These are phyloP conservation scores for Paramecium pentaurelia DNA, from an alignment of 73 alveolate species.

Conservation along the genomic window DNA sequence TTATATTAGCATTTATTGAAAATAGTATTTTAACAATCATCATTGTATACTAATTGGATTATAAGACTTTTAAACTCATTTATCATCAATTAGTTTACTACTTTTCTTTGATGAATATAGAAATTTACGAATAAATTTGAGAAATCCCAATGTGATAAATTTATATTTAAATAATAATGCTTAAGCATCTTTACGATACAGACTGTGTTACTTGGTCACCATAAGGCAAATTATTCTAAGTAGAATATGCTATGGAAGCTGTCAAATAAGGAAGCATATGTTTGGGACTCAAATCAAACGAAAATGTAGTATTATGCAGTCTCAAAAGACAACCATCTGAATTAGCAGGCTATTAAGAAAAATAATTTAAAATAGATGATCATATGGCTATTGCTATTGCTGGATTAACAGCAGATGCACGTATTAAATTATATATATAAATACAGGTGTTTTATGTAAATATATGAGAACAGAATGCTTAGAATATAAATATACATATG, in stretches of 20 bases:
- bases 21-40: background rate
- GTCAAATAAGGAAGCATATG: constrained; percentile 96
- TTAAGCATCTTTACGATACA: constrained; percentile 88
- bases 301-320: constrained; percentile 70
- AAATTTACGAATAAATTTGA: background rate
- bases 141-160: constrained; percentile 30
- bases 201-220: constrained; percentile 97
- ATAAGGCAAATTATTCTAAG: constrained; percentile 94
- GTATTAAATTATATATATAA: constrained; percentile 85
- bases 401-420: constrained; percentile 98
- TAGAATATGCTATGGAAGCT: constrained; percentile 99
- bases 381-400: constrained; percentile 98
- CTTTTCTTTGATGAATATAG: background rate
- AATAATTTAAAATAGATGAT: constrained; percentile 93
- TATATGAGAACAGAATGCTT: constrained; percentile 93
- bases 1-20: too few relatives aligned
- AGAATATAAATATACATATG: constrained; percentile 87
- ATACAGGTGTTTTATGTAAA: constrained; percentile 83
- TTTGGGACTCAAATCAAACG: constrained; percentile 88
- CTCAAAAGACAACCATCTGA: constrained; percentile 87
- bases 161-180: constrained; percentile 70
- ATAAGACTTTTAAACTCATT: background rate
- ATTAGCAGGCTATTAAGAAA: constrained; percentile 86
- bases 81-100: background rate
- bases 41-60: too few relatives aligned